These are phyloP conservation scores for Russula vinacea DNA, from an alignment of 768 basidiomycete species.

Conservation along the genomic window DNA sequence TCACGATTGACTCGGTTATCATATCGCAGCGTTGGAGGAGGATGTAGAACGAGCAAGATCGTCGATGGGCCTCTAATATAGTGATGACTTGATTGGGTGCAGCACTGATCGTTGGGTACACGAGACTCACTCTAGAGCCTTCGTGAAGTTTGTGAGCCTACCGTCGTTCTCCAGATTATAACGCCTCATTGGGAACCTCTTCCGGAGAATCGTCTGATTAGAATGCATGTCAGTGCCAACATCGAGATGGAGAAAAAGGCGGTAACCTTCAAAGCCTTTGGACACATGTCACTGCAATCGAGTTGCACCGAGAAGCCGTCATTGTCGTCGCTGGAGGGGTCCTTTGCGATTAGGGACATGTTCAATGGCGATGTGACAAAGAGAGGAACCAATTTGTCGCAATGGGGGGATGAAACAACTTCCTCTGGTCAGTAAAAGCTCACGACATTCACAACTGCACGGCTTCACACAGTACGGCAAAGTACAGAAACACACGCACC, in stretches of 20 bases:
- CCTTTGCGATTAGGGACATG: too few relatives aligned
- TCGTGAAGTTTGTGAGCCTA: constrained; percentile 1
- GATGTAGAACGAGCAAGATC: background rate
- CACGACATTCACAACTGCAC: too few relatives aligned
- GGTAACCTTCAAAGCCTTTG: background rate
- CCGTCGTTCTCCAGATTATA: constrained; percentile 9
- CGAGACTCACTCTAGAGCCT: background rate
- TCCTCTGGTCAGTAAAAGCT: too few relatives aligned
- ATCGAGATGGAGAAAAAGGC: too few relatives aligned
- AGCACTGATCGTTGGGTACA: background rate
- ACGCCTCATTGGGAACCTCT: constrained; percentile 8
- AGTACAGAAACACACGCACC: too few relatives aligned
- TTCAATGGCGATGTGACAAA: too few relatives aligned
- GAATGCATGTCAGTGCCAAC: background rate
- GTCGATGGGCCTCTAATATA: background rate
- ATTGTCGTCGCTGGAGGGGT: background rate
- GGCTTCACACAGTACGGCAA: too few relatives aligned
- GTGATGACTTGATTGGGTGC: background rate
- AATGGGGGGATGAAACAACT: too few relatives aligned
- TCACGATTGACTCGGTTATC: background rate
- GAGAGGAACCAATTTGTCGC: too few relatives aligned
- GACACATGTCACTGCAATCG: background rate
- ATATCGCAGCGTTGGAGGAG: background rate
- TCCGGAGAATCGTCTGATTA: constrained; percentile 6
- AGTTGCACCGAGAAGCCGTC: constrained; percentile 6